Evolutionary conservation across 2,329 filamentous ascomycete genomes (phyloP).

Genomic region (Anisogramma anomala): DNA sequence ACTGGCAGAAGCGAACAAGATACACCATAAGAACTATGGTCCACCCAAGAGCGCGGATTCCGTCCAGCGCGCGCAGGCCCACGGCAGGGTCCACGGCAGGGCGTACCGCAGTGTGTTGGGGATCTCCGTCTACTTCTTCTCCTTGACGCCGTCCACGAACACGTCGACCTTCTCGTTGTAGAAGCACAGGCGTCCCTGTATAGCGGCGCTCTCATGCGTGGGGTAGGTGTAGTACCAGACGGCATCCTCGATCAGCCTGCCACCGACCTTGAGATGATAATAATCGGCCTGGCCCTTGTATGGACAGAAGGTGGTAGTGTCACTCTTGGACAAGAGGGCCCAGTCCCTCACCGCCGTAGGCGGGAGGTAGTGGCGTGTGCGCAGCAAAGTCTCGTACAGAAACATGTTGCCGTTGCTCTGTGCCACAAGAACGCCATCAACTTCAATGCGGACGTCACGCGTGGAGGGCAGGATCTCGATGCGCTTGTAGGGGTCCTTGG

Average conservation of each 20-base stretch:
- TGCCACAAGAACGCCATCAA: constrained; percentile 36
- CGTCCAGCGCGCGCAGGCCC: too few relatives aligned
- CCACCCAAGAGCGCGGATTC: too few relatives aligned
- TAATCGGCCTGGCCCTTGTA: constrained; percentile 58
- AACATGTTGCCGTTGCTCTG: constrained; percentile 36
- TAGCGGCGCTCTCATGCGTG: constrained; percentile 40
- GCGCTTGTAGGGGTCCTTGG: constrained; percentile 56
- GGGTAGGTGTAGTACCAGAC: constrained; percentile 54
- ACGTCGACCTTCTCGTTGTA: constrained; percentile 60
- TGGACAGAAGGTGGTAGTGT: constrained; percentile 46
- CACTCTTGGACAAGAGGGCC: constrained; percentile 34
- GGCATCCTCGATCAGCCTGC: constrained; percentile 32
- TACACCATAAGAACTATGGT: too few relatives aligned
- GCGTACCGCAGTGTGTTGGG: too few relatives aligned
- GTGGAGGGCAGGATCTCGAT: constrained; percentile 48
- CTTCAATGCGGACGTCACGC: constrained; percentile 38
- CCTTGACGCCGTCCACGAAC: constrained; percentile 36
- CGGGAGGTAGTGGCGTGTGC: constrained; percentile 48
- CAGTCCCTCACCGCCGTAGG: constrained; percentile 34
- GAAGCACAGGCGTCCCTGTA: constrained; percentile 50
- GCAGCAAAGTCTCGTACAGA: constrained; percentile 48
- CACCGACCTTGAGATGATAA: constrained; percentile 41
- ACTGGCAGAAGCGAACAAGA: too few relatives aligned
- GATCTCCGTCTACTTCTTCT: constrained; percentile 4
- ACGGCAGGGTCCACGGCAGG: too few relatives aligned